Evolutionary conservation across 2,329 filamentous ascomycete species (phyloP), one percentile per base, ranked within the genome.

Genomic region (Arthroderma sp.): DNA sequence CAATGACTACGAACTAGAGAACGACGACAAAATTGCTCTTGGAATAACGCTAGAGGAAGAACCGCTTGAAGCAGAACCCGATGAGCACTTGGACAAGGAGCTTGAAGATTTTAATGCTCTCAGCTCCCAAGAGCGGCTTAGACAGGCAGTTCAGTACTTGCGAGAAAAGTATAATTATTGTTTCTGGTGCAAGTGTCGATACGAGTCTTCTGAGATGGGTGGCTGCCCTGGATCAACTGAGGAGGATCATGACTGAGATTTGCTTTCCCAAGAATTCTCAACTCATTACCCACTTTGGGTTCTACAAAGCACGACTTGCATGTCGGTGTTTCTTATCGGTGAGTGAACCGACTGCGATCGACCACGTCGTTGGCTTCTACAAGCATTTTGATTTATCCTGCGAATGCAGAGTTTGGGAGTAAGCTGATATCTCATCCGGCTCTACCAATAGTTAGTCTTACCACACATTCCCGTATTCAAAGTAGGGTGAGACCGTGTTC

Each of bases 121-220:
- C 38, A 74, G 79, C 22, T 69, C 78, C 1, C 67, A 68, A 1
- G 82, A 93, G 54, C 76, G 78, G 52, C 65, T 96, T 50, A 66
- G 69, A 6, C 77, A 70, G 53, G 62, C 93, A 9, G 73, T 94
- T 6, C 61, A 66, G 11, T 80, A 84, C 62, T 62, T 98, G 44
- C 75, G 91, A 33, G 69, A 78, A 40, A 74, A 75, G 57, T 77
- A 86, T 57, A 65, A 72, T 38, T 98, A 98, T 60, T 98, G 91
- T 66, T 94, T 95, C 60, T 98, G 88, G 84, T 98, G 91, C 66
- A 96, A 95, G 62, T 83, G 75, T 63, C 70, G 70, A 43, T 98
- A 95, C 60, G 75, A 79, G 30, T 59, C 60, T 11, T 53, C 55
- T 0, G 79, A 86, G 56, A 80, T 95, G 82, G 86, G 91, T 8